Evolutionary conservation across 2,329 filamentous ascomycete genomes (phyloP), one percentile per base, ranked within the genome.

Genomic region (Paecilomyces sp.): DNA sequence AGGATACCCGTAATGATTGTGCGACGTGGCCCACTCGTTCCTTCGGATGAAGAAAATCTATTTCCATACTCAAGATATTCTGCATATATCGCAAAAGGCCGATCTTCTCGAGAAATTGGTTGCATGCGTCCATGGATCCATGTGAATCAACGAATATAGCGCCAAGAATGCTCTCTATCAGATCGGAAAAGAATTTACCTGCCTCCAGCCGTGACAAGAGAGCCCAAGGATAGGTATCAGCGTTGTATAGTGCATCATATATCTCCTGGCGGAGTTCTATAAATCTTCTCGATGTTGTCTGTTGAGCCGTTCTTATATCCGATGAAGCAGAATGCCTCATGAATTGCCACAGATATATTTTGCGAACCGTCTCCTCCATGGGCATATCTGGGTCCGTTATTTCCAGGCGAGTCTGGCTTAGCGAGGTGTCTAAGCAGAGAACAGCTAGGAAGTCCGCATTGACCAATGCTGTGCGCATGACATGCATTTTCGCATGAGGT

Each of bases 371-470:
- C 52, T 25, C 41, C 62, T n/a, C 63, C 58, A 15, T 69, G 62
- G 15, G 66, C 60, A 50, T 53, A 57, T 13, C 58, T 24, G 30
- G 57, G 55, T 28, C 57, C 33, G 30, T 58, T 56, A 51, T 52
- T 54, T 61, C 67, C 6, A 57, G 55, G 13, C 68, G 67, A 33
- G 57, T 52, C 25, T 68, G 62, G 12, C 64, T 60, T 1, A 67
- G 68, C 41, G 64, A 68, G 22, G 67, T 70, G 12, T 86, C 83
- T 77, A 96, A 85, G 65, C 86, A 85, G 8, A 90, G 73, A 67
- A 92, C 96, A 0, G 88, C 88, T 0, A 97, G 83, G 60, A 96
- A 88, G 61, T 91, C 84, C 0, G 84, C 88, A 65, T 96, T 97
- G 36, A 90, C 91, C 55, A 92, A 78, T 0, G 90, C 88, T 0